These are phyloP conservation scores for Phellinidium pouzarii DNA, from an alignment of 1,284 basidiomycete species.

Conservation along the genomic window DNA sequence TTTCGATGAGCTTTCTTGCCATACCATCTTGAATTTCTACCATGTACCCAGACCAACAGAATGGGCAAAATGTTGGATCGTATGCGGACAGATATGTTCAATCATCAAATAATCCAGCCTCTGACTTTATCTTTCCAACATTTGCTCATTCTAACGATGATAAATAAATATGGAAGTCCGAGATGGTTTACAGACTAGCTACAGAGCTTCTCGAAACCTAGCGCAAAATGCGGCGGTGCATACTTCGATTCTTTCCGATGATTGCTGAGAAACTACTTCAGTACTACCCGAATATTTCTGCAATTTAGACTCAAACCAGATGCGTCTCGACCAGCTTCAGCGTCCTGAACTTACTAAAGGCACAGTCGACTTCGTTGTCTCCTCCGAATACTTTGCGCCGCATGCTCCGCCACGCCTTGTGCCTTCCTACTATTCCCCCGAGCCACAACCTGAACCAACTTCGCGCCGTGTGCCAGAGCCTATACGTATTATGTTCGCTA, in stretches of 20 bases:
- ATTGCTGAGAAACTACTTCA: constrained; percentile 27
- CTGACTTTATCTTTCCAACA: too few species aligned
- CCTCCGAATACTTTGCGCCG: constrained; percentile 80
- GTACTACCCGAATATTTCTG: constrained; percentile 83
- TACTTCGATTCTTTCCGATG: constrained; percentile 1
- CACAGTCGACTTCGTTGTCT: constrained; percentile 87
- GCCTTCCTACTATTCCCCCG: constrained; percentile 45
- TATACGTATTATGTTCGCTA: constrained; percentile 79
- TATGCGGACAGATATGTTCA: too few species aligned
- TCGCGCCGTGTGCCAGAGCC: constrained; percentile 54
- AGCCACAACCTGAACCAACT: constrained; percentile 37
- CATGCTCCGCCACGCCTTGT: constrained; percentile 51
- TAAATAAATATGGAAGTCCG: too few species aligned
- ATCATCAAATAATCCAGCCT: too few species aligned
- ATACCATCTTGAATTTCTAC: too few species aligned
- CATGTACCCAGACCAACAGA: too few species aligned
- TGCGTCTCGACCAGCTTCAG: constrained; percentile 77
- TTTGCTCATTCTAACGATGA: too few species aligned
- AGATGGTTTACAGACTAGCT: too few species aligned
- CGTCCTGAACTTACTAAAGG: constrained; percentile 88
- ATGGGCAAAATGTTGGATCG: too few species aligned
- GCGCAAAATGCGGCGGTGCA: too few species aligned
- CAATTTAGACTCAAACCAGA: constrained; percentile 74
- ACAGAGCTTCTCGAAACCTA: too few species aligned
- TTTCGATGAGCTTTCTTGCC: background rate